phyloP scores from a whole-genome alignment of 148 eudicot genomes.

The Silene uniflora region DNA sequence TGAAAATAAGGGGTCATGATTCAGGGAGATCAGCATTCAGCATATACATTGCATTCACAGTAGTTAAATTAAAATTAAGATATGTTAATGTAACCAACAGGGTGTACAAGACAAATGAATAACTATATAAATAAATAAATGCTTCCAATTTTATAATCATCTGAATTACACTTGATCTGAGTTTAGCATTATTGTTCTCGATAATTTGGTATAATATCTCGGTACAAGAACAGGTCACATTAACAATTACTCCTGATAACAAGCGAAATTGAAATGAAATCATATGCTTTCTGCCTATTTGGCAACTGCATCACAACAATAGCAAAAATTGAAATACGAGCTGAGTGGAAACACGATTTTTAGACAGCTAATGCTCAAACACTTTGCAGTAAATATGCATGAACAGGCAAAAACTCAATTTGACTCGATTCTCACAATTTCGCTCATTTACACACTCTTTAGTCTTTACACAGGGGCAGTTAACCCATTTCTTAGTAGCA shows the following conservation, averaged over 20 bases:
- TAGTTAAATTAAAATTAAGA: not conserved
- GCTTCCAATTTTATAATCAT: not conserved
- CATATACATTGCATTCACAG: not conserved
- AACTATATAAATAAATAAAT: not conserved
- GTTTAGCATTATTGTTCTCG: conserved; percentile 3
- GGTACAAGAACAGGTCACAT: not conserved
- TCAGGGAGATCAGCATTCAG: conserved; percentile 2
- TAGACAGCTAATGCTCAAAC: not conserved
- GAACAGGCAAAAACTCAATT: not conserved
- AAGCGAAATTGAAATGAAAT: no score
- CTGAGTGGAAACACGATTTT: not conserved
- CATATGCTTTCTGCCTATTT: not conserved
- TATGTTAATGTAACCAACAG: not conserved
- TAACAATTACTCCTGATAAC: not conserved
- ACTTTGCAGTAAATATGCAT: not conserved
- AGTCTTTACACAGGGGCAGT: no score
- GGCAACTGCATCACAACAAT: not conserved
- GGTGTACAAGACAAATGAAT: not conserved
- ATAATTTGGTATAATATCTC: not conserved
- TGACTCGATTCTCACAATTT: no score
- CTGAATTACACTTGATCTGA: not conserved
- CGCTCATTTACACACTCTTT: no score
- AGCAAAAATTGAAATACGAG: not conserved
- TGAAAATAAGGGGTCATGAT: not conserved
- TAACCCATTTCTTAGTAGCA: no score